Base-by-base conservation (phyloP, 768 basidiomycete genomes). In the Vishniacozyma victoriae region DNA sequence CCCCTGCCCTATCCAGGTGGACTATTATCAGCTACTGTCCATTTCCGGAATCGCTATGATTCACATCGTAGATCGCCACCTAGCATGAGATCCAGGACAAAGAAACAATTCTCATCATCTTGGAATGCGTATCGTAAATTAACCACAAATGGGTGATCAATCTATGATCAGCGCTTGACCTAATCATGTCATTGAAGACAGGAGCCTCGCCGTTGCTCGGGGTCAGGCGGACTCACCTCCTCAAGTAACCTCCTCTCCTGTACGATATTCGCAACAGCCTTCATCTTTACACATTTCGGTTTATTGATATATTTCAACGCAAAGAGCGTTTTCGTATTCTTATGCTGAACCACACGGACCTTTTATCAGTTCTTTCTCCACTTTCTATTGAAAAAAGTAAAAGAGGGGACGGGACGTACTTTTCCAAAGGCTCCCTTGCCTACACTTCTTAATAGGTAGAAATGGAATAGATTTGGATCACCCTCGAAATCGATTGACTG, bases 241-340 rank as follows among this genome's bases (percentile, higher is more conserved):
- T 97, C 92, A 19, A 96, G 76, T 36, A 97, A 75, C 41, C 88
- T 78, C 24, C 92, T 80, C 73, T 96, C 92, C 72, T 97, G 92
- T 47, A 96, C 87, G 61, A 88, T 84, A 69, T 95, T 92, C 20
- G 85, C 86, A 9, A 92, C 80, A 11, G 91, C 88, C 72, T 85
- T 87, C 76, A 90, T 88, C 67, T 83, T 83, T 52, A 90, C 83
- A 72, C 90, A 95, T 67, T 82, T 83, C 38, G 87, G 79, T 74
- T 97, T 97, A 74, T 97, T 92, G 76, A 97, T 91, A 75, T 97
- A 96, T 69, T 97, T 97, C 74, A 96, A 82, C 18, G 92, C 92
- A 68, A 87, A 95, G 1, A 96, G 78, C 60, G 88, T 82, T 69
- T 90, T 91, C 2, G 87, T 81, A 66, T 84, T 82, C 71, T 93